Evolutionary conservation across 2,329 filamentous ascomycete species (phyloP), one percentile per base, ranked within the genome.

Genomic region (Zopfia rhizophila): DNA sequence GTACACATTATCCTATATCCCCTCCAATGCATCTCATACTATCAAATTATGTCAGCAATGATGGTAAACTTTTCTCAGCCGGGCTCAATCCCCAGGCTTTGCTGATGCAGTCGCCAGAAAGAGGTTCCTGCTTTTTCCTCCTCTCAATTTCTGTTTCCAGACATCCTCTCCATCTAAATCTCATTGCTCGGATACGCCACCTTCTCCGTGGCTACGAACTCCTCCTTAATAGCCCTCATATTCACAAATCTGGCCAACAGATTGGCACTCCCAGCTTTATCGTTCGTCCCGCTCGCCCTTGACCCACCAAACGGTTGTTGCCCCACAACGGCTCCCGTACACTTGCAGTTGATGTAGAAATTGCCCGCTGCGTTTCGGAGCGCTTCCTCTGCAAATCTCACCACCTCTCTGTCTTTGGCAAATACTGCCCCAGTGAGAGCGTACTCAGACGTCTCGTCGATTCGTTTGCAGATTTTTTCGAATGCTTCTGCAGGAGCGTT

Each of bases 281-380:
- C 80, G 51, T 83, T 82, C 16, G 80, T 83, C 8, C 80, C 80
- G 38, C 75, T 79, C 11, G 79, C 78, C 47, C 80, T 72, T n/a
- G 78, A 79, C 27, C 80, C 80, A 46, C 80, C 80, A 51, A 79
- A 79, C 3, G 77, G 75, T 56, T 79, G 77, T 61, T 79, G 77
- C 11, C 75, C 76, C 24, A 79, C 77, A 17, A 77, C 74, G 5
- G 75, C 72, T 22, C 68, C 80, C 3, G 80, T 83, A 50, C 76
- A 87, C 82, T 92, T 92, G 78, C 86, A 89, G 76, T 92, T 93
- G 74, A 93, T 80, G 75, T 93, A 93, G 70, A 92, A 92, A 77
- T 93, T 93, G 29, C 89, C 89, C 0, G 89, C 89, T 0, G 86
- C 77, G 66, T 91, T 85, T 55, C 88, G 79, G 40, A 93, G 78